phyloP scores from a whole-genome alignment of 148 eudicot species.

The Fagopyrum esculentum region DNA sequence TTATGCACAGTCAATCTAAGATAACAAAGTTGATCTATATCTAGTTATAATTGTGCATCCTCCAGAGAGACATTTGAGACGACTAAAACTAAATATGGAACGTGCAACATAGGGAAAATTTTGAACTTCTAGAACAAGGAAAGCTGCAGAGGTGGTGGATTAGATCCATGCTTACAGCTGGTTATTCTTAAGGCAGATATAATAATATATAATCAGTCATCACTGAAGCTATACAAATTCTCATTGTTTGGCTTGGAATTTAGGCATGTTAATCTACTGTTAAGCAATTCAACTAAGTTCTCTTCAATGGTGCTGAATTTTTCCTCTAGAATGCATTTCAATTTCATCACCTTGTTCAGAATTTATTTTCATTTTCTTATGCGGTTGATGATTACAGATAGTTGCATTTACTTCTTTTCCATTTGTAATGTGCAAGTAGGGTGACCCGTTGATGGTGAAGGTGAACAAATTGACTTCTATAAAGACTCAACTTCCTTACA shows the following conservation, averaged over 20 bases:
- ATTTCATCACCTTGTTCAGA: not conserved
- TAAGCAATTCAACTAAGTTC: not conserved
- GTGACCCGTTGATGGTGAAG: constrained; percentile 45
- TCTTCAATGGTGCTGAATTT: not conserved
- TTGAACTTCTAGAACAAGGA: not conserved
- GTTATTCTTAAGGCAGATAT: not conserved
- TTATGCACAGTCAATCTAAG: too few species aligned
- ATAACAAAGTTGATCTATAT: too few species aligned
- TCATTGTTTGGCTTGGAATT: not conserved
- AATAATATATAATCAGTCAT: not conserved
- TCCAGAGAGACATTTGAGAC: not conserved
- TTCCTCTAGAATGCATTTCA: too few species aligned
- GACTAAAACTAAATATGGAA: not conserved
- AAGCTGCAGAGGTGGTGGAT: not conserved
- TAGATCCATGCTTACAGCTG: not conserved
- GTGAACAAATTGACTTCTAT: constrained; percentile 57
- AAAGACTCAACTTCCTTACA: constrained; percentile 61
- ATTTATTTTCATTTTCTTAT: not conserved
- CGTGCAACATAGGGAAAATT: not conserved
- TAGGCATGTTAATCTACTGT: too few species aligned
- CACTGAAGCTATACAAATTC: not conserved
- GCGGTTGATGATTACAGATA: not conserved
- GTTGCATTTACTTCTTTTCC: not conserved
- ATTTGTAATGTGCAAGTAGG: constrained; percentile 23
- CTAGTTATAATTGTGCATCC: not conserved